Conservation (phyloP, 2,329 filamentous ascomycete species). For the Xylariaceae sp. region DNA sequence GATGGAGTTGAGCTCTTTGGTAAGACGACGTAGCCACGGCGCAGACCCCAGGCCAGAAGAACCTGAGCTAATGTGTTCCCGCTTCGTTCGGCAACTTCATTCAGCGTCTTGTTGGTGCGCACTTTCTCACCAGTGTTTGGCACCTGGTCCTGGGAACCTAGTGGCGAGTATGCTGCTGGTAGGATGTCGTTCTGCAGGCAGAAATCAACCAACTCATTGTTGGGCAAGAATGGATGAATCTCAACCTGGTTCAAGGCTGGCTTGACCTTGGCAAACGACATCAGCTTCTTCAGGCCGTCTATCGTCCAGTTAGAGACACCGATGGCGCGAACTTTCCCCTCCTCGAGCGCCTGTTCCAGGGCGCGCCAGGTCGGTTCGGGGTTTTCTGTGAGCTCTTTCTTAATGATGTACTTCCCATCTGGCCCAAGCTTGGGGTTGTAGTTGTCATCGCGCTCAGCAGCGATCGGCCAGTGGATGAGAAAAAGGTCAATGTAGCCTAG, state of each 20-base stretch:
- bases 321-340: conserved; percentile 42
- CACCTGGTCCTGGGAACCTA: conserved; percentile 70
- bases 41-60: conserved; percentile 66
- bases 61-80: conserved; percentile 63
- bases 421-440: conserved; percentile 48
- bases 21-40: conserved; percentile 67
- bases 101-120: conserved; percentile 60
- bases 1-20: conserved; percentile 70
- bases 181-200: conserved; percentile 56
- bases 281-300: conserved; percentile 42
- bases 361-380: conserved; percentile 64
- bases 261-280: conserved; percentile 43
- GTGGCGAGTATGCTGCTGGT: conserved; percentile 53
- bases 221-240: conserved; percentile 51
- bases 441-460: conserved; percentile 48
- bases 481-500: conserved; percentile 61
- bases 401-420: conserved; percentile 51
- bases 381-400: conserved; percentile 67
- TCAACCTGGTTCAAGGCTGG: conserved; percentile 50
- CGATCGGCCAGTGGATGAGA: conserved; percentile 58
- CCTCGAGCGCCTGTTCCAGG: conserved; percentile 52
- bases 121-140: conserved; percentile 69
- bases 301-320: conserved; percentile 52
- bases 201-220: conserved; percentile 54
- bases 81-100: conserved; percentile 59